These are phyloP conservation scores for Eruca vesicaria DNA, from an alignment of 441 rosid genomes.

Conservation along the genomic window DNA sequence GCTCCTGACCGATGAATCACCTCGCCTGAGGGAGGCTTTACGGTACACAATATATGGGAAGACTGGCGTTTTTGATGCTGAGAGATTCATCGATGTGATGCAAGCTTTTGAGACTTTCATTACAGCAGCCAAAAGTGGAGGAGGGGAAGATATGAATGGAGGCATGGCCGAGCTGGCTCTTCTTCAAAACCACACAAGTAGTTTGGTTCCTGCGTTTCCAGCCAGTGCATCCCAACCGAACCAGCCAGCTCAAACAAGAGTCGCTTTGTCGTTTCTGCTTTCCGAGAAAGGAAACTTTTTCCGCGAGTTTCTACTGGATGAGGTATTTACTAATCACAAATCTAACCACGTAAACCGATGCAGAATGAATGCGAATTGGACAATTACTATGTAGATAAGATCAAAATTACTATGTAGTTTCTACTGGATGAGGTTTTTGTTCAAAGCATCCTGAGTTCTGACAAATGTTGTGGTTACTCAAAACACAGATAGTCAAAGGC, in stretches of 20 bases:
- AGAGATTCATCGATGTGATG: constrained; percentile 98
- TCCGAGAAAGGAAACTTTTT: constrained; percentile 91
- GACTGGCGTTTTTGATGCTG: constrained; percentile 94
- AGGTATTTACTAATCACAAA: constrained; percentile 51
- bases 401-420: not conserved
- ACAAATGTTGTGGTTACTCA: not conserved
- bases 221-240: constrained; percentile 44
- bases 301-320: constrained; percentile 95
- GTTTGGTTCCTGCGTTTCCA: constrained; percentile 41
- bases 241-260: constrained; percentile 80
- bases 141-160: constrained; percentile 86
- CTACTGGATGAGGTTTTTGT: not conserved
- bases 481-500: constrained; percentile 92
- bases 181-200: constrained; percentile 46
- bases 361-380: not conserved
- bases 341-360: not conserved
- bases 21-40: constrained; percentile 80
- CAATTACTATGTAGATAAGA: not conserved
- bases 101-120: constrained; percentile 98
- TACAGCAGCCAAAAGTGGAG: constrained; percentile 97
- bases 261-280: constrained; percentile 82
- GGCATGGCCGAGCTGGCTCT: constrained; percentile 91
- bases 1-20: constrained; percentile 91
- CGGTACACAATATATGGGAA: constrained; percentile 94
- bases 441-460: constrained; percentile 1